phyloP scores from a whole-genome alignment of 257 asterid species.

The Paraleonurus japonicus region DNA sequence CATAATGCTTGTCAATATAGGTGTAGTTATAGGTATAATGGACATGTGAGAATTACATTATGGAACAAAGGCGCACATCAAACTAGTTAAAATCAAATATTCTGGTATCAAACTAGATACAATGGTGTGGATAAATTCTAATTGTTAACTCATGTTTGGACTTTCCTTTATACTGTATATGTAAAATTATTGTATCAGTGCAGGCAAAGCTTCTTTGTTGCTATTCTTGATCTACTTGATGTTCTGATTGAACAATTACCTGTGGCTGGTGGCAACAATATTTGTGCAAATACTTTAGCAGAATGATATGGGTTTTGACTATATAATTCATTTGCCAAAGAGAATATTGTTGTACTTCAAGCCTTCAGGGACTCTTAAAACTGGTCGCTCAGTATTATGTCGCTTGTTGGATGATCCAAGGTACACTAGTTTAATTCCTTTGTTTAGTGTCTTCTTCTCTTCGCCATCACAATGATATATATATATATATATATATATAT shows the following conservation, averaged over 20 bases:
- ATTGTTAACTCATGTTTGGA: background rate
- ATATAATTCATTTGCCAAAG: constrained; percentile 33
- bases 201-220: background rate
- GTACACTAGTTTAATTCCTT: constrained; percentile 16
- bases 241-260: background rate
- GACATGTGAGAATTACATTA: background rate
- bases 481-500: too few relatives aligned
- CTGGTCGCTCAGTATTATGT: constrained; percentile 39
- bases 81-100: background rate
- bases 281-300: constrained; percentile 35
- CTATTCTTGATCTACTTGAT: background rate
- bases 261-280: constrained; percentile 38
- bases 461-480: background rate
- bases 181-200: background rate
- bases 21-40: background rate
- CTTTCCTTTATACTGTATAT: background rate
- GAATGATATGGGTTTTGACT: constrained; percentile 35
- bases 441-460: constrained; percentile 7
- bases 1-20: background rate
- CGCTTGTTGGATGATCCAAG: constrained; percentile 38
- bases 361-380: constrained; percentile 33
- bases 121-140: background rate
- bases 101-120: background rate
- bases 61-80: background rate
- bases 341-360: constrained; percentile 37